Percentiles rank a stretch among this genome's conserved stretches.
Conservation (phyloP, 2,329 filamentous ascomycete genomes). For the Aspergillus uvarum region DNA sequence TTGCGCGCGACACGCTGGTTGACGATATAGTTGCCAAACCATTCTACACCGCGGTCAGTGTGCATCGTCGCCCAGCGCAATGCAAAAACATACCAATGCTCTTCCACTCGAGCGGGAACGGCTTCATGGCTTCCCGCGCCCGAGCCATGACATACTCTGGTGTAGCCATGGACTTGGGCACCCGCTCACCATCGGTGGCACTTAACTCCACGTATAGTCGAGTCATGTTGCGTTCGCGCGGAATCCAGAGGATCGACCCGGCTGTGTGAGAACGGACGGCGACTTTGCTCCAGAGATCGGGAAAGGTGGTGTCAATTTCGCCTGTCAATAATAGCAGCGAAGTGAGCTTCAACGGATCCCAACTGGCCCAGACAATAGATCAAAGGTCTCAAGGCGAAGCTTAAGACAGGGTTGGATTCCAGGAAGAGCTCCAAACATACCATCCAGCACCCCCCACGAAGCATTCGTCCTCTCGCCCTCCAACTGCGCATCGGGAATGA, state of each 20-base stretch:
- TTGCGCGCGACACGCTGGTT: slow-evolving; percentile 49
- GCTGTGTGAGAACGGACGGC: slow-evolving; percentile 65
- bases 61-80: no score
- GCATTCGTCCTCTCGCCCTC: slow-evolving; percentile 54
- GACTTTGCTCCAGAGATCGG: slow-evolving; percentile 73
- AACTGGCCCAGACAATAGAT: no score
- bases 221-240: slow-evolving; percentile 71
- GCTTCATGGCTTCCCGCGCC: slow-evolving; percentile 45
- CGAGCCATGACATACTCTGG: slow-evolving; percentile 68
- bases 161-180: slow-evolving; percentile 42
- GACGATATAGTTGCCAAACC: slow-evolving; percentile 54
- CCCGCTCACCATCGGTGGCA: slow-evolving; percentile 24
- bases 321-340: slow-evolving; percentile 18
- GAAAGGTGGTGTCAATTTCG: slow-evolving; percentile 66
- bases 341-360: no score
- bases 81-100: slow-evolving; percentile 15
- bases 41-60: slow-evolving; percentile 33
- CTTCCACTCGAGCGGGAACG: slow-evolving; percentile 48
- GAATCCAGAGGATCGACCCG: slow-evolving; percentile 72
- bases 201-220: slow-evolving; percentile 54
- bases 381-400: no score
- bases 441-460: slow-evolving; percentile 72
- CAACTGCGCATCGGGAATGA: slow-evolving; percentile 54
- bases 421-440: slow-evolving; percentile 42
- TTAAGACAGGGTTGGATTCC: background rate